A percentile compares a stretch with the other conserved stretches of the same genome.
These are phyloP conservation scores for Acmispon strigosus DNA, from an alignment of 306 rosid genomes.

Conservation along the genomic window DNA sequence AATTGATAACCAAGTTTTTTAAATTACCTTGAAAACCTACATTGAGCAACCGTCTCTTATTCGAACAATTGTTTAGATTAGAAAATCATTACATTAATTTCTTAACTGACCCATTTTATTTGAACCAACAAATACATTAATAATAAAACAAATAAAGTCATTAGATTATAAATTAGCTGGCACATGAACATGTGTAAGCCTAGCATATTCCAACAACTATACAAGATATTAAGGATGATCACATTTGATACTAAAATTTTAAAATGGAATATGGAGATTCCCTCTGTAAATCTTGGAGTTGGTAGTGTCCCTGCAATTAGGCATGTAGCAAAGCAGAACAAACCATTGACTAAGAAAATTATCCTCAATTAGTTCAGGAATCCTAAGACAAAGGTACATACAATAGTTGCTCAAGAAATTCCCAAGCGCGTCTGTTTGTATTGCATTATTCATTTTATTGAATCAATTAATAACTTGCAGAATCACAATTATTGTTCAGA, in stretches of 20 bases:
- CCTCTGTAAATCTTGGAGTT: conserved; percentile 15
- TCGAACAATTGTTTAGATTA: no score
- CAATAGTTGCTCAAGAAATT: not conserved
- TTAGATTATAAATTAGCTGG: not conserved
- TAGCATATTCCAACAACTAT: conserved; percentile 6
- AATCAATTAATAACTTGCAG: conserved; percentile 4
- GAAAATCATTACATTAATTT: no score
- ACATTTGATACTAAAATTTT: not conserved
- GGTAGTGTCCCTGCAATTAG: conserved; percentile 25
- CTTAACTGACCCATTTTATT: no score
- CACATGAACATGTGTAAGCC: not conserved
- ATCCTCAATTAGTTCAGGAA: not conserved
- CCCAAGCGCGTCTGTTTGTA: not conserved
- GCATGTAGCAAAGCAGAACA: conserved; percentile 4
- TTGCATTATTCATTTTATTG: conserved; percentile 15
- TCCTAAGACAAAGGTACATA: not conserved
- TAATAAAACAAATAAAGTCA: not conserved
- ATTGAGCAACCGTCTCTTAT: no score
- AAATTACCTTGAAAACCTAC: no score
- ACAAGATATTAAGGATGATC: conserved; percentile 6
- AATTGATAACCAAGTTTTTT: no score
- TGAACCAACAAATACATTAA: no score
- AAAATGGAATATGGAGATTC: conserved; percentile 7
- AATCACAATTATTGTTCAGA: conserved; percentile 33
- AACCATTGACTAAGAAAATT: conserved; percentile 18